Base-by-base conservation (phyloP, 176 grass and related monocot species). In the Guadua angustifolia region DNA sequence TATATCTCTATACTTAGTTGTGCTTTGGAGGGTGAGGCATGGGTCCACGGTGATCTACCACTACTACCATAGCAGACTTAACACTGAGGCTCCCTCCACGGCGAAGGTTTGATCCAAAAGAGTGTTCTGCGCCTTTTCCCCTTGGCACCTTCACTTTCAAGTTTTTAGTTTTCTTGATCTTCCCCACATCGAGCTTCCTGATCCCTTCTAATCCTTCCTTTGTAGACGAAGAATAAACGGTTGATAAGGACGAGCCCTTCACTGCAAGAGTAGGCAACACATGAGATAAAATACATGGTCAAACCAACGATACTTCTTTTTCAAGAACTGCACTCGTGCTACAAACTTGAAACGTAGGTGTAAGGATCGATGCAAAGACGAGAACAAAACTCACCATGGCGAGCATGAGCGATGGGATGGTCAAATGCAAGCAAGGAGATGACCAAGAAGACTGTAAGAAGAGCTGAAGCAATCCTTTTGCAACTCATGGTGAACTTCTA, bases 21-120 rank as follows among this genome's bases (percentile, higher is more conserved):
- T 98, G 92, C 35, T 91, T 79, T 70, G 88, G 84, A 18, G 85
- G 74, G 79, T 98, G 95, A 77, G 86, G 82, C 75, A 32, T 83
- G 40, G 95, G 93, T 16, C 47, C 60, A 2, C 0, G 44, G 56
- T 83, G 89, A 66, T 84, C 64, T 39, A 84, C 61, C 26, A 85
- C 73, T 6, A 44, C 22, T 66, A 71, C 69, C 74, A 86, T 79
- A 44, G 50, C 71, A 46, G 52, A 50, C 46, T 64, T 35, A 7
- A 22, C 67, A 21, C 55, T 26, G 24, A 29, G 25, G 22, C 67
- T 58, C 29, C 49, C 63, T 68, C 24, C 74, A 6, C 73, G 51
- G 7, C 2, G 66, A 47, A 38, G 47, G 69, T 32, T 71, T 59
- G 77, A 35, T 49, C 49, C 82, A 51, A 7, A 63, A 33, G 56